Conservation (phyloP, 2,329 filamentous ascomycete species). For the Claviceps sp. region DNA sequence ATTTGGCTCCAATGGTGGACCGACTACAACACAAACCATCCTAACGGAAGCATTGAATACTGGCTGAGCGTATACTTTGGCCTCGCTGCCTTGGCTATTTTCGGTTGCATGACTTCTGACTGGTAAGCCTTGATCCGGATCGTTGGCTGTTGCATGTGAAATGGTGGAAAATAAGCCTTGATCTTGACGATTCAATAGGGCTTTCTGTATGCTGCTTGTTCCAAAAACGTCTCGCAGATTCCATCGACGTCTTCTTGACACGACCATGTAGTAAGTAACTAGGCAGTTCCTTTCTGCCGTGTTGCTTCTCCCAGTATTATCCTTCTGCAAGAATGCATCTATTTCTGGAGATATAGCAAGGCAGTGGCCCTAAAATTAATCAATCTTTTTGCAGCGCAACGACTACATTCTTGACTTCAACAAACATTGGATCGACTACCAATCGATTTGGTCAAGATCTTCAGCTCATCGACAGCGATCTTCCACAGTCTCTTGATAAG, state of each 20-base stretch:
- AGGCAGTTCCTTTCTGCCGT: not conserved
- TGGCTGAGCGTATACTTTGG: constrained; percentile 11
- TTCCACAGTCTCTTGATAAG: constrained; percentile 19
- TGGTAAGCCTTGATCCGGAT: constrained; percentile 7
- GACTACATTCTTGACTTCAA: constrained; percentile 21
- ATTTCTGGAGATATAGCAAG: not conserved
- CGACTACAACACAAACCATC: constrained; percentile 8
- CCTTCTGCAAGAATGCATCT: not conserved
- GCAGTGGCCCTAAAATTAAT: not conserved
- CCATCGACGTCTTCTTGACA: constrained; percentile 13
- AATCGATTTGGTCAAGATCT: constrained; percentile 29
- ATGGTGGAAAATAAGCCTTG: not conserved
- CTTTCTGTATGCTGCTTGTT: constrained; percentile 13
- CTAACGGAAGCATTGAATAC: constrained; percentile 10
- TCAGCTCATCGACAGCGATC: constrained; percentile 22
- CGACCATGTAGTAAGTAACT: constrained; percentile 15
- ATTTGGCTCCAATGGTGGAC: constrained; percentile 16
- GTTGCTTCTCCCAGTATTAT: not conserved
- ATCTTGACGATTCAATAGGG: constrained; percentile 1
- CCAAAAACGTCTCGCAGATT: constrained; percentile 14
- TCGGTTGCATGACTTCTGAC: constrained; percentile 8
- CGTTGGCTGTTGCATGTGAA: not conserved
- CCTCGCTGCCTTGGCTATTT: constrained; percentile 8
- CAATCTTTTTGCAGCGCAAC: constrained; percentile 8
- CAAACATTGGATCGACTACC: constrained; percentile 21